Evolutionary conservation across 768 basidiomycete species (phyloP).

Genomic region (Hygrophorus pudorinus): DNA sequence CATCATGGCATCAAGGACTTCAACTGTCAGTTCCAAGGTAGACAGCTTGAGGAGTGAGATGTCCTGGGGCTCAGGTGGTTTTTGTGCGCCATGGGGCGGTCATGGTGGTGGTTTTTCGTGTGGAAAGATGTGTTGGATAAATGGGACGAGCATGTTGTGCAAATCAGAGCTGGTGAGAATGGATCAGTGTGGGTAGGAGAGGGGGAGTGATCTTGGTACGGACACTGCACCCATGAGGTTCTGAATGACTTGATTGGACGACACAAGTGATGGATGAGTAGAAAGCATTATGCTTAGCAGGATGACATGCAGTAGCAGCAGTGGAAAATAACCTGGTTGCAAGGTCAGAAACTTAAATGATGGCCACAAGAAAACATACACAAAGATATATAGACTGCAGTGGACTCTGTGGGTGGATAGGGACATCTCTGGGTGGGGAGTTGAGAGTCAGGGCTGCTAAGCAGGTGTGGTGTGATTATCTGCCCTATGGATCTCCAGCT

Average conservation of each 20-base stretch:
- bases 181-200: not conserved
- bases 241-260: conserved; percentile 57
- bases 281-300: conserved; percentile 59
- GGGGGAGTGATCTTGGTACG: conserved; percentile 17
- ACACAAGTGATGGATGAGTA: conserved; percentile 41
- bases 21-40: no score
- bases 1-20: no score
- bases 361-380: conserved; percentile 39
- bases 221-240: conserved; percentile 84
- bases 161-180: conserved; percentile 44
- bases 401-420: conserved; percentile 16
- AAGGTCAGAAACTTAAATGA: not conserved
- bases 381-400: conserved; percentile 54
- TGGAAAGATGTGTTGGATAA: conserved; percentile 40
- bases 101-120: no score
- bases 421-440: conserved; percentile 18
- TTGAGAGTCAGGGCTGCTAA: conserved; percentile 33
- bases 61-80: no score
- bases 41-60: no score
- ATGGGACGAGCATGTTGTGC: conserved; percentile 40
- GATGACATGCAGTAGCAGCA: conserved; percentile 57
- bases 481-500: no score
- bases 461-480: conserved; percentile 15
- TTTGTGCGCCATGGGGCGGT: no score
- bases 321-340: conserved; percentile 62